A percentile compares a stretch with the other conserved stretches of the same genome.
These are phyloP conservation scores for Isoetes taiwanensis DNA, from an alignment of 75 land plant species.

Conservation along the genomic window DNA sequence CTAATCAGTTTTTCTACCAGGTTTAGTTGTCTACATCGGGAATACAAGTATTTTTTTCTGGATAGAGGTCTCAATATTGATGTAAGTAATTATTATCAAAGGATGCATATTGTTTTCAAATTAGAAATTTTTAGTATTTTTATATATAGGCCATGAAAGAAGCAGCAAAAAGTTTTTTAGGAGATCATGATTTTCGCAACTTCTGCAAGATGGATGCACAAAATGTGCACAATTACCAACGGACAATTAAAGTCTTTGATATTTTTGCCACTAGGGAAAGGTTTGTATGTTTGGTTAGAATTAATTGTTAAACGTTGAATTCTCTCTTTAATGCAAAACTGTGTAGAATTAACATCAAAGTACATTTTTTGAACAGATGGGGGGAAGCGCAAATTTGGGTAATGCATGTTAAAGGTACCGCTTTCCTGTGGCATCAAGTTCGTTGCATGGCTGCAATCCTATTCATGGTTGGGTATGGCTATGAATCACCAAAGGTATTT, in stretches of 20 bases:
- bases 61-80: constrained; percentile 41
- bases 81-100: constrained; percentile 19
- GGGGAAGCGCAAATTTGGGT: constrained; percentile 46
- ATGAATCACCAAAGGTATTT: constrained; percentile 58
- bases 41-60: constrained; percentile 83
- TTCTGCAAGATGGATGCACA: constrained; percentile 98
- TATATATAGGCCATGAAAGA: constrained; percentile 51
- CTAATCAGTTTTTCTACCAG: constrained; percentile 30
- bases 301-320: neutral
- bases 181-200: constrained; percentile 89
- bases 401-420: constrained; percentile 62
- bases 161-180: constrained; percentile 52
- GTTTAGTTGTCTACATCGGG: constrained; percentile 77
- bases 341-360: neutral
- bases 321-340: neutral
- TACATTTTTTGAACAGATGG: constrained; percentile 24
- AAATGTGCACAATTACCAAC: constrained; percentile 70
- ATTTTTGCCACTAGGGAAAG: constrained; percentile 33
- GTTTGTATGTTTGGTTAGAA: constrained; percentile 15
- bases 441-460: constrained; percentile 96
- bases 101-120: neutral
- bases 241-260: constrained; percentile 45
- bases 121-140: constrained; percentile 1
- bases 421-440: constrained; percentile 96
- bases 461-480: constrained; percentile 77